Conservation (phyloP, 2,329 filamentous ascomycete genomes). For the Tolypocladium sp. region DNA sequence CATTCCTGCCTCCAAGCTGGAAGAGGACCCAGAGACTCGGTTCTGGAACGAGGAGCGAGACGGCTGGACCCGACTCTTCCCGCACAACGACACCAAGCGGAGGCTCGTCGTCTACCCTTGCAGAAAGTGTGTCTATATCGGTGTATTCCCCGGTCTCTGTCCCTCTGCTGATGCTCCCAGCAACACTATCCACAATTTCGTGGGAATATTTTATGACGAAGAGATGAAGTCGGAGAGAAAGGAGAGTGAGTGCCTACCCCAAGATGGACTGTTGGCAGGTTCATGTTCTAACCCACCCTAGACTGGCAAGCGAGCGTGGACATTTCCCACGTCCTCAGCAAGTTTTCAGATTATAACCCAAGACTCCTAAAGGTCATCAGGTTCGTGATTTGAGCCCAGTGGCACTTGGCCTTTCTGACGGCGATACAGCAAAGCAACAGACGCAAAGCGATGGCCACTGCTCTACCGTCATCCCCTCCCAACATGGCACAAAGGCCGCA, state of each 20-base stretch:
- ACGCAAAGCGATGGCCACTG: slow-evolving; percentile 25
- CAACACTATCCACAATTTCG: slow-evolving; percentile 24
- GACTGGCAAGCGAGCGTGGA: slow-evolving; percentile 22
- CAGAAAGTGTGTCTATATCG: slow-evolving; percentile 12
- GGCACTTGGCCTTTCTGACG: neutral
- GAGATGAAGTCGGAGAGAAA: slow-evolving; percentile 6
- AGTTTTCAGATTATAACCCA: slow-evolving; percentile 18
- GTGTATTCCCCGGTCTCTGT: no score
- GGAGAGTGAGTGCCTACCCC: slow-evolving; percentile 8
- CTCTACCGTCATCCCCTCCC: slow-evolving; percentile 22
- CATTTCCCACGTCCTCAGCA: slow-evolving; percentile 16
- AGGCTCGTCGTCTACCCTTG: slow-evolving; percentile 24
- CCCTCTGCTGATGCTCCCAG: slow-evolving; percentile 6
- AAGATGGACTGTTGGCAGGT: neutral
- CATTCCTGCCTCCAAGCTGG: slow-evolving; percentile 17
- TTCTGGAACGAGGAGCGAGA: slow-evolving; percentile 18
- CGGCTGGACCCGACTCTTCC: slow-evolving; percentile 14
- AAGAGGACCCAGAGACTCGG: slow-evolving; percentile 19
- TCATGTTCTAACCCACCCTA: neutral
- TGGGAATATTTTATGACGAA: slow-evolving; percentile 19
- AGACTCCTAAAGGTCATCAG: slow-evolving; percentile 15
- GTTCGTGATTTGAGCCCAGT: slow-evolving; percentile 7
- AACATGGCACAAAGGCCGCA: slow-evolving; percentile 19
- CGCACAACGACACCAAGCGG: slow-evolving; percentile 11
- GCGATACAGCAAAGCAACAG: slow-evolving; percentile 19